A percentile compares a stretch with the other conserved stretches of the same genome.
Evolutionary conservation across 352 stramenopile genomes (phyloP).

Genomic region (Globisporangium lucens): DNA sequence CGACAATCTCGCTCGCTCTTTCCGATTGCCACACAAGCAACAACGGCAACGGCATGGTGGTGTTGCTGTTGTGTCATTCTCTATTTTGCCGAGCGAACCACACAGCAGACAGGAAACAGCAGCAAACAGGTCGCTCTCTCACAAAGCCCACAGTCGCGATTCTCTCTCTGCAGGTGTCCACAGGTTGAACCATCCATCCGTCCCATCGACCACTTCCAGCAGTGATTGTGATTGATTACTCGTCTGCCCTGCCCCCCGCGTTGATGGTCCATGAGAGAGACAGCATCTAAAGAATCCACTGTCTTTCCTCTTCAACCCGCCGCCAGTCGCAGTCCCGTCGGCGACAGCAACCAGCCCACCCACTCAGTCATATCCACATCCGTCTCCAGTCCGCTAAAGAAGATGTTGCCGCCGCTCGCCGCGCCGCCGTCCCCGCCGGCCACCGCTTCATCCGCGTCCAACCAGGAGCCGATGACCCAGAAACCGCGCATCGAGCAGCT

Average conservation of each 20-base stretch:
- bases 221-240: too few relatives aligned
- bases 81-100: not conserved
- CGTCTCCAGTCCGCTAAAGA: not conserved
- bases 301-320: not conserved
- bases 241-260: too few relatives aligned
- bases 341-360: not conserved
- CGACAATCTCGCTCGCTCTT: not conserved
- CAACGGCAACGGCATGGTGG: too few relatives aligned
- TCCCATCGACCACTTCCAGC: too few relatives aligned
- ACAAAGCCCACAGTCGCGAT: too few relatives aligned
- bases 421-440: not conserved
- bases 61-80: not conserved
- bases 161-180: too few relatives aligned
- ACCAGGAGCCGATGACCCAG: not conserved
- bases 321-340: not conserved
- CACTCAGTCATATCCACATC: not conserved
- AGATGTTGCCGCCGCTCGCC: slow-evolving; percentile 11
- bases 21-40: not conserved
- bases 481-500: slow-evolving; percentile 39
- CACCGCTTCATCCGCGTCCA: not conserved
- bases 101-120: not conserved
- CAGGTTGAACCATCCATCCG: too few relatives aligned
- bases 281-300: not conserved
- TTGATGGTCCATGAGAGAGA: not conserved
- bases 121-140: too few relatives aligned